These are phyloP conservation scores for Kokia cookei DNA, from an alignment of 441 rosid genomes.

Conservation along the genomic window DNA sequence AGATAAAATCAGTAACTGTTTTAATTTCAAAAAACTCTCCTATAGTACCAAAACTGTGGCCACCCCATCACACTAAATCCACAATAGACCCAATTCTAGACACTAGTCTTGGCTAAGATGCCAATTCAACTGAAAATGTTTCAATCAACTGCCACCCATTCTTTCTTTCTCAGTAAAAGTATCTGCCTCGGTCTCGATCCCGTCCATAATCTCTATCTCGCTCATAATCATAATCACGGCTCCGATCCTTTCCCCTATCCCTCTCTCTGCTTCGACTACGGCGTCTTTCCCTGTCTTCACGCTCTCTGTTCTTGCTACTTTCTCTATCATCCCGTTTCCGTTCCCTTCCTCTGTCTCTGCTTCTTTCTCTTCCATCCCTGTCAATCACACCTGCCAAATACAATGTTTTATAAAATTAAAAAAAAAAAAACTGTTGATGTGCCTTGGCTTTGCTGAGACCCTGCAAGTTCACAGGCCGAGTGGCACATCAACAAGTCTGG, in stretches of 20 bases:
- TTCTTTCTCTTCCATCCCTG: conserved; percentile 62
- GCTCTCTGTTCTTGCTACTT: conserved; percentile 43
- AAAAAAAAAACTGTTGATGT: too few relatives aligned
- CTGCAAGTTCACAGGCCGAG: too few relatives aligned
- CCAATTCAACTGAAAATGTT: too few relatives aligned
- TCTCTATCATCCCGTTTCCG: conserved; percentile 46
- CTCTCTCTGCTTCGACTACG: conserved; percentile 73
- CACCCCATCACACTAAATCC: too few relatives aligned
- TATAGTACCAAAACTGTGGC: too few relatives aligned
- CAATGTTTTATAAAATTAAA: not conserved
- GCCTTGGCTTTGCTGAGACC: too few relatives aligned
- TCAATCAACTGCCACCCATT: not conserved
- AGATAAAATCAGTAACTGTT: too few relatives aligned
- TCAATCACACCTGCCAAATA: conserved; percentile 45
- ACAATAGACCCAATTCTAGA: too few relatives aligned
- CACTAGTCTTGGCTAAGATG: too few relatives aligned
- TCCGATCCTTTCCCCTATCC: conserved; percentile 47
- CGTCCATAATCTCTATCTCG: conserved; percentile 49
- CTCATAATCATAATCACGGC: conserved; percentile 47
- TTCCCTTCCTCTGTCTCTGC: conserved; percentile 47
- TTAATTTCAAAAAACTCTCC: too few relatives aligned
- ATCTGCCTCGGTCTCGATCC: conserved; percentile 14
- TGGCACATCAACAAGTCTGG: too few relatives aligned
- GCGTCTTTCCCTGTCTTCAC: conserved; percentile 53
- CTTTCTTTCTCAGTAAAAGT: not conserved